Evolutionary conservation across 1,284 basidiomycete genomes (phyloP), one percentile per base, ranked within the genome.

Genomic region (Sporisorium exsertum): DNA sequence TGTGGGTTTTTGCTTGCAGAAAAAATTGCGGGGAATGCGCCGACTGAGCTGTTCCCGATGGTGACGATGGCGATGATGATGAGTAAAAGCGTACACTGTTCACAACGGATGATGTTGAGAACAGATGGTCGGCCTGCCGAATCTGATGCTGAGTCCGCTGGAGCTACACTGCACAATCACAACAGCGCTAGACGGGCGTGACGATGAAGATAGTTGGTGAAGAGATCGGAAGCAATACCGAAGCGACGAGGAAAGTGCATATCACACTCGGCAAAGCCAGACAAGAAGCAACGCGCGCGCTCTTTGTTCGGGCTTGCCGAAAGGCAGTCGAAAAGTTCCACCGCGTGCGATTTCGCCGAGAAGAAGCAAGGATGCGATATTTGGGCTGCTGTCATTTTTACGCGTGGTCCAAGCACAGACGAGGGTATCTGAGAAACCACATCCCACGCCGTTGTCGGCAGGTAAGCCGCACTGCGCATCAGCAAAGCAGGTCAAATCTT

Each of bases 41-140:
- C 13, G 32, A 16, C 18, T 35, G 24, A 18, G 5, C 15, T 29
- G 29, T 10, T 5, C 29, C 10, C 10, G 37, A 64, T 53, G 56
- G 20, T 54, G 56, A 15, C 45, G 49, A 20, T 45, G n/a, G 43
- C 6, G 42, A 22, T 12, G 56, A 24, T 12, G 37, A 16, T 10
- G n/a, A 8, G 9, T 20, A 7, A 43, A 15, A 15, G 35, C 35
- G 8, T 3, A 37, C 13, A 12, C 35, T 37, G 6, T 37, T 12
- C 7, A 8, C 35, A 15, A 43, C n/a, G n/a, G 40, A 43, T n/a
- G 24, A 22, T 26, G 29, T 24, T 57, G 20, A 7, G 5, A 26
- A 24, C 40, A 57, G 32, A 22, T 49, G 54, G 35, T 42, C 57
- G 57, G 57, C 57, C 57, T 43, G 51, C 59, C 59, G 61, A 63